Conservation (phyloP, 371 early-diverging fungal genomes). For the Amoeboaphelidium protococcarum region DNA sequence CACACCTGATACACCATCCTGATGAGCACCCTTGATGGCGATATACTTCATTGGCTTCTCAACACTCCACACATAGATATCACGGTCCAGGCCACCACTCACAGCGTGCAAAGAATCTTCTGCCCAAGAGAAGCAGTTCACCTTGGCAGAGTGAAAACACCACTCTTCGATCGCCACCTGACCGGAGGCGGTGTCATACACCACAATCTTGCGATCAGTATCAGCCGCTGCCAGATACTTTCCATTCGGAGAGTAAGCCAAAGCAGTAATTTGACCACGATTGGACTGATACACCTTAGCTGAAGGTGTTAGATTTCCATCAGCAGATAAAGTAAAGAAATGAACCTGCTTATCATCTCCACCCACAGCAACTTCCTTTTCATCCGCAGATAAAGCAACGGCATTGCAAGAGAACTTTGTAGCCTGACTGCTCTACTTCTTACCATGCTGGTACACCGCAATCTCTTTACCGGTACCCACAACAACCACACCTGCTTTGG, state of each 20-base stretch:
- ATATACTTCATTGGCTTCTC: conserved; percentile 46
- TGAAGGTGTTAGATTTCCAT: conserved; percentile 2
- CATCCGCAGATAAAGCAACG: conserved; percentile 26
- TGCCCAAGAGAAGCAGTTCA: conserved; percentile 51
- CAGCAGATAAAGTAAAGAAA: conserved; percentile 10
- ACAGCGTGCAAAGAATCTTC: conserved; percentile 41
- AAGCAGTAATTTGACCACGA: conserved; percentile 35
- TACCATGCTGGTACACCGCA: conserved; percentile 13
- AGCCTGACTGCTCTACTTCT: conserved; percentile 9
- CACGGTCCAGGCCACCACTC: conserved; percentile 60
- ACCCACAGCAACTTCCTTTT: conserved; percentile 30
- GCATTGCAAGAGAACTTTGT: conserved; percentile 17
- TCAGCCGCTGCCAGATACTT: conserved; percentile 53
- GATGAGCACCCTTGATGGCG: conserved; percentile 52
- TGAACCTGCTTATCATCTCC: conserved; percentile 27
- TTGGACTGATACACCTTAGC: conserved; percentile 16
- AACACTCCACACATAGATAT: conserved; percentile 66
- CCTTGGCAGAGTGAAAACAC: conserved; percentile 70
- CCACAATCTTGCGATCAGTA: conserved; percentile 42
- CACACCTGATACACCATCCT: conserved; percentile 46
- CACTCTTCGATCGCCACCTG: conserved; percentile 22
- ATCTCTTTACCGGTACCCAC: conserved; percentile 20
- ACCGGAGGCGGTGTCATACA: conserved; percentile 29
- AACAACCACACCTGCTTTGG: conserved; percentile 16
- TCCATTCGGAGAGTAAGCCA: conserved; percentile 44